A percentile compares a stretch with the other conserved stretches of the same genome.
Conservation (phyloP, 1,139 yeast species). For the Debaryomycetaceae sp. region DNA sequence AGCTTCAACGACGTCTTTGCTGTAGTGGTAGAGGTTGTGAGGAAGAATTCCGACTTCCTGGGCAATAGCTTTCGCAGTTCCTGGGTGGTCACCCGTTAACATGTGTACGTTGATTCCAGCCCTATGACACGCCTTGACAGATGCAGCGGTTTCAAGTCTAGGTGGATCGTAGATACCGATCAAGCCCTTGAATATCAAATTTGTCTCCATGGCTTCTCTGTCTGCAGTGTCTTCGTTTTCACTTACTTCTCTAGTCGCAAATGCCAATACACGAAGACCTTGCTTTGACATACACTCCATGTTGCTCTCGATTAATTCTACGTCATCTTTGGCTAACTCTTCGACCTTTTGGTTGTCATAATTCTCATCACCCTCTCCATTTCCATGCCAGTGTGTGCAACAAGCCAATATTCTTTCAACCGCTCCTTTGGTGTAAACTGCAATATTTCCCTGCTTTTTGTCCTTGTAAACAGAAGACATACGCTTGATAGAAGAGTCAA, state of each 20-base stretch:
- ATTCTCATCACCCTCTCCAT: conserved; percentile 16
- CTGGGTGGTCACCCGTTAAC: conserved; percentile 85
- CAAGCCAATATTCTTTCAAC: conserved; percentile 65
- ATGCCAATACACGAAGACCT: conserved; percentile 74
- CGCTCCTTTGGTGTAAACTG: conserved; percentile 70
- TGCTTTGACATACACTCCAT: conserved; percentile 63
- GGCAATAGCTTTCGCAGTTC: conserved; percentile 80
- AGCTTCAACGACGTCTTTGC: conserved; percentile 55
- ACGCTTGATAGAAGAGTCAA: conserved; percentile 73
- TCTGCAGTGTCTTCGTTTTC: conserved; percentile 23
- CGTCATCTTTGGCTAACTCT: conserved; percentile 41
- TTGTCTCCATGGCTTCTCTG: conserved; percentile 53
- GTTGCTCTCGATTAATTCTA: conserved; percentile 45
- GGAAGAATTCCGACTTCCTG: conserved; percentile 85
- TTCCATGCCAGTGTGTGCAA: conserved; percentile 55
- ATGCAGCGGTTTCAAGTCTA: conserved; percentile 63
- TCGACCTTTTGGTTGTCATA: conserved; percentile 17
- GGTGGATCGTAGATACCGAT: conserved; percentile 87
- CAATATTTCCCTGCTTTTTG: conserved; percentile 23
- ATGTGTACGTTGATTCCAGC: conserved; percentile 83
- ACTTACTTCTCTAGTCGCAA: conserved; percentile 44
- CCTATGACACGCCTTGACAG: conserved; percentile 64
- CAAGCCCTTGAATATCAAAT: conserved; percentile 60
- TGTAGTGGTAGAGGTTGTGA: conserved; percentile 58
- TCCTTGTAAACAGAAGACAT: conserved; percentile 61